These are phyloP conservation scores for Chlamydomonas sphaeroides DNA, from an alignment of 139 green algal species.

Conservation along the genomic window DNA sequence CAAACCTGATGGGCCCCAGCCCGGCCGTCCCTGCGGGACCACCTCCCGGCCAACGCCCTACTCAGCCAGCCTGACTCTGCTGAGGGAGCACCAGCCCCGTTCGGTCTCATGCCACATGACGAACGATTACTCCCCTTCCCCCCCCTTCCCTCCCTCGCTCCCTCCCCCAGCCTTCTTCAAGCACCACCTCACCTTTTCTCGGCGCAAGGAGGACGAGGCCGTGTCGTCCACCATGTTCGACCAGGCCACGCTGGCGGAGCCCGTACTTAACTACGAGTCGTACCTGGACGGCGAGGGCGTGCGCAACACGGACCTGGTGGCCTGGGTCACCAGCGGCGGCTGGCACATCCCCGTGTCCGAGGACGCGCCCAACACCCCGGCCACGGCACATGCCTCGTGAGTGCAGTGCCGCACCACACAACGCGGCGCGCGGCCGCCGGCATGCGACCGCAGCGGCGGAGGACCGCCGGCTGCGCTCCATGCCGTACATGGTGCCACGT, in stretches of 20 bases:
- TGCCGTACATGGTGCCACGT: too few relatives aligned
- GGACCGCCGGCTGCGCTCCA: background rate
- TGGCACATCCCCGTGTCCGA: slow-evolving; percentile 47
- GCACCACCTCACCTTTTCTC: slow-evolving; percentile 30
- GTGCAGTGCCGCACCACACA: too few relatives aligned
- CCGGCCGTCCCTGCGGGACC: too few relatives aligned
- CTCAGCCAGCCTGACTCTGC: too few relatives aligned
- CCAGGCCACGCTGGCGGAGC: slow-evolving; percentile 3
- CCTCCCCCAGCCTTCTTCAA: slow-evolving; percentile 34
- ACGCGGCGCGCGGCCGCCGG: too few relatives aligned
- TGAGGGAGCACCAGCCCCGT: too few relatives aligned
- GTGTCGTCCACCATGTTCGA: slow-evolving; percentile 37
- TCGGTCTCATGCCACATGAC: too few relatives aligned
- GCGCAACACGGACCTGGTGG: slow-evolving; percentile 36
- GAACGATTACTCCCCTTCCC: background rate
- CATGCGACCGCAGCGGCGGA: background rate
- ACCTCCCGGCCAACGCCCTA: too few relatives aligned
- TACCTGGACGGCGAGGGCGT: slow-evolving; percentile 24
- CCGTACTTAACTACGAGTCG: background rate
- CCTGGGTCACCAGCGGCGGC: slow-evolving; percentile 37
- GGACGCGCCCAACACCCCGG: slow-evolving; percentile 33
- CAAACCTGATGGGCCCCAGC: too few relatives aligned
- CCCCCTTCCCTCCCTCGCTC: background rate
- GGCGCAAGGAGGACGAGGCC: slow-evolving; percentile 29
- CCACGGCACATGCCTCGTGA: too few relatives aligned